Evolutionary conservation across 1,139 yeast species (phyloP), one percentile per base, ranked within the genome.

Genomic region (Hemisphaericaspora lyxosophila): DNA sequence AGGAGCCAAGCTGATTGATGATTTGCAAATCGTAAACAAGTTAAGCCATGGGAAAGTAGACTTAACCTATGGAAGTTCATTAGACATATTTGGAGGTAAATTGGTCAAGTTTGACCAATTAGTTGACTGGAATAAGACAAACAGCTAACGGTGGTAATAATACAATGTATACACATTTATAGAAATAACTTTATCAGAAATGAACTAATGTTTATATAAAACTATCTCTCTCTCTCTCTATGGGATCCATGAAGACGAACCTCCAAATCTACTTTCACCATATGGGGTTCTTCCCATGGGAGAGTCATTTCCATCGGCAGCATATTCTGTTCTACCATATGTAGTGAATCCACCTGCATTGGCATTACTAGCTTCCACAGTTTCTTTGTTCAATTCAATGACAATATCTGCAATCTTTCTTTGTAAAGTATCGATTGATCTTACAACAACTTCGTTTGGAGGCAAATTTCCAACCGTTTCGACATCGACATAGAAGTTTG

Each of bases 81-180:
- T 94, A 43, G 98, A 92, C 57, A 88, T 92, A 5, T 92, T 92
- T 67, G 99, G 99, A 0, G 97, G 97, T 0, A 60, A 62, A 4
- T 62, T 85, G 34, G 96, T 92, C 25, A 78, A 69, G 50, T 88
- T 89, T 52, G 70, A 69, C 2, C 96, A 88, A 12, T 75, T 88
- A 41, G 80, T 86, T 14, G 52, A 56, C 20, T 89, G 96, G 96
- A 88, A 88, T 58, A 43, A 45, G 18, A 25, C 28, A n/a, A 30
- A 44, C 27, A 34, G 14, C 4, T 13, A 16, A 26, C 26, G 15
- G 16, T 23, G 34, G 31, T 35, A 18, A 17, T 26, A 19, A 15
- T 26, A 33, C 20, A 26, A 33, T 22, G 20, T 22, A 33, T 33
- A 17, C 11, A 33, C 9, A 22, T 16, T 31, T 32, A 32, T 20